Percentiles rank a stretch among this genome's conserved stretches.
Conservation (phyloP, 1,284 basidiomycete genomes). For the Moesziomyces globuligerus region DNA sequence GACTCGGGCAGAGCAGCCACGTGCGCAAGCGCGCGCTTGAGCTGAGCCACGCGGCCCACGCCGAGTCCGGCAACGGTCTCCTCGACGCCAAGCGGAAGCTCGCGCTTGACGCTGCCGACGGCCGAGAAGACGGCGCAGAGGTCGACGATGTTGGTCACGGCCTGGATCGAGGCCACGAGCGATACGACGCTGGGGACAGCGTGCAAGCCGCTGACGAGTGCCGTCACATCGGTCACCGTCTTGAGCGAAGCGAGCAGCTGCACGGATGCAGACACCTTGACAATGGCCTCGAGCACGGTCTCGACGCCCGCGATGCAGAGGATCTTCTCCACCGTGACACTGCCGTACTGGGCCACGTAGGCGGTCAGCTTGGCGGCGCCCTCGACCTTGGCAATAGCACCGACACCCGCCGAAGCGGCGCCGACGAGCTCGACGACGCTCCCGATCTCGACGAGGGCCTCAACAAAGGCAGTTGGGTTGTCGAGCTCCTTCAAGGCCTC, state of each 20-base stretch:
- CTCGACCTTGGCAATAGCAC: constrained; percentile 13
- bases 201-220: constrained; percentile 22
- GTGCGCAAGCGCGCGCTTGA: constrained; percentile 28
- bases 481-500: constrained; percentile 16
- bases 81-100: constrained; percentile 10
- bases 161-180: constrained; percentile 22
- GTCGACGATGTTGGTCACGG: constrained; percentile 6
- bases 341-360: constrained; percentile 16
- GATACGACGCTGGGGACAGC: constrained; percentile 1
- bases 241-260: constrained; percentile 22
- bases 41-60: constrained; percentile 6
- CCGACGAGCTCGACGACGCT: constrained; percentile 12
- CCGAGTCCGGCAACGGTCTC: constrained; percentile 9
- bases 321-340: constrained; percentile 3
- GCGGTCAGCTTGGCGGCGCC: constrained; percentile 17
- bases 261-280: constrained; percentile 13
- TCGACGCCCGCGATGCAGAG: constrained; percentile 7
- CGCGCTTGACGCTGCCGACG: constrained; percentile 14
- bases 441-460: constrained; percentile 19
- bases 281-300: constrained; percentile 9
- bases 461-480: constrained; percentile 11
- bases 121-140: neutral
- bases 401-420: constrained; percentile 6
- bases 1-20: constrained; percentile 19
- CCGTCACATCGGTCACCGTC: constrained; percentile 18